Percentiles rank a stretch among this genome's conserved stretches.
Evolutionary conservation across 805 yeast genomes (phyloP).

Genomic region (Cyberlindnera veronae): DNA sequence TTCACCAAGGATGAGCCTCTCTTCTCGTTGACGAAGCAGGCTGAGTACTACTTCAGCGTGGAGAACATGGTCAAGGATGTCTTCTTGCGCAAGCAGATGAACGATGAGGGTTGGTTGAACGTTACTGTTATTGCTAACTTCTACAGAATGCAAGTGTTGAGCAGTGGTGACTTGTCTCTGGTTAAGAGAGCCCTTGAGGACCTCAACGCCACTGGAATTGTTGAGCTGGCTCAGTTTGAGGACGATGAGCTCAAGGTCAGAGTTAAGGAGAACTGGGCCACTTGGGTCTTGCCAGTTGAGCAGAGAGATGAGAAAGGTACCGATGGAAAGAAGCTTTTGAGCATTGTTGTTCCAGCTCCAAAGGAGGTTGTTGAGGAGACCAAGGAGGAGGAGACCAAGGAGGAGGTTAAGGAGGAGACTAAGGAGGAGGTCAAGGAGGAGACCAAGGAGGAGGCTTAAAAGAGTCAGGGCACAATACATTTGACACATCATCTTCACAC

Average conservation of each 20-base stretch:
- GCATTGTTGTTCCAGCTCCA: constrained; percentile 18
- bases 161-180: constrained; percentile 49
- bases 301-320: constrained; percentile 45
- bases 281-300: constrained; percentile 63
- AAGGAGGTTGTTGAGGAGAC: constrained; percentile 15
- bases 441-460: too few species aligned
- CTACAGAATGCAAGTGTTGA: constrained; percentile 68
- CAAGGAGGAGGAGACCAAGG: constrained; percentile 1
- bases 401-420: background rate
- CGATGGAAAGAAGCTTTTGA: constrained; percentile 35
- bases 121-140: constrained; percentile 61
- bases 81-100: constrained; percentile 79
- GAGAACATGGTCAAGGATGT: constrained; percentile 86
- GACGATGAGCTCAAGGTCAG: constrained; percentile 56
- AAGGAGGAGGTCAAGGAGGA: background rate
- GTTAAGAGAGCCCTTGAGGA: constrained; percentile 57
- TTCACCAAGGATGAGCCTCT: constrained; percentile 21
- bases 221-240: constrained; percentile 35
- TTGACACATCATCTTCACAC: too few species aligned
- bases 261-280: constrained; percentile 51
- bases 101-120: constrained; percentile 68
- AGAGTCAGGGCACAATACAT: too few species aligned
- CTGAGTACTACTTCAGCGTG: constrained; percentile 86
- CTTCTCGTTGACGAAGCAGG: constrained; percentile 42
- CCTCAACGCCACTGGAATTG: constrained; percentile 31